These are phyloP conservation scores for Geranium rotundifolium DNA, from an alignment of 345 rosid species.

Conservation along the genomic window DNA sequence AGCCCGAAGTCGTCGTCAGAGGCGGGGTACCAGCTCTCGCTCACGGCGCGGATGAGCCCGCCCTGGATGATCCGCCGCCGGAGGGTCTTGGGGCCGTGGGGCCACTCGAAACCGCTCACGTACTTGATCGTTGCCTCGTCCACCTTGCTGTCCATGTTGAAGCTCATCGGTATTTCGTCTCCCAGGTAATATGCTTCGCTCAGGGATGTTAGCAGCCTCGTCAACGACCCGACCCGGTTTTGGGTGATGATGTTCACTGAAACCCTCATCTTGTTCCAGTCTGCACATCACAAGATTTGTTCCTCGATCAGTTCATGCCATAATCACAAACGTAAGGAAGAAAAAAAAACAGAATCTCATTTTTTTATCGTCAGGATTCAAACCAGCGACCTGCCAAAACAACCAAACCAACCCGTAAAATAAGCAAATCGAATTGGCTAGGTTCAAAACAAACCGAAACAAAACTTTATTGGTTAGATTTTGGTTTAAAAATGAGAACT, in stretches of 20 bases:
- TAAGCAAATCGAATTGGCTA: too few species aligned
- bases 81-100: slow-evolving; percentile 78
- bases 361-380: too few species aligned
- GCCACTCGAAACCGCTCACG: slow-evolving; percentile 71
- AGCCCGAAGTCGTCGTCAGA: slow-evolving; percentile 84
- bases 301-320: background rate
- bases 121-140: slow-evolving; percentile 75
- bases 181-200: slow-evolving; percentile 65
- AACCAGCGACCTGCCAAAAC: too few species aligned
- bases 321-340: too few species aligned
- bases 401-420: too few species aligned
- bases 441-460: too few species aligned
- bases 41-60: slow-evolving; percentile 94
- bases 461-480: too few species aligned
- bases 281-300: slow-evolving; percentile 25
- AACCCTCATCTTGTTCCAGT: slow-evolving; percentile 87
- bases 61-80: slow-evolving; percentile 97
- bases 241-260: slow-evolving; percentile 90
- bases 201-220: slow-evolving; percentile 70
- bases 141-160: slow-evolving; percentile 92
- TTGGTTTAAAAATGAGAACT: too few species aligned
- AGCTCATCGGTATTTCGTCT: slow-evolving; percentile 78
- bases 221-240: slow-evolving; percentile 55
- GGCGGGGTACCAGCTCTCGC: slow-evolving; percentile 97
- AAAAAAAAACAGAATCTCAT: too few species aligned